phyloP scores from a whole-genome alignment of 768 basidiomycete genomes.

The Tremella yokohamensis region DNA sequence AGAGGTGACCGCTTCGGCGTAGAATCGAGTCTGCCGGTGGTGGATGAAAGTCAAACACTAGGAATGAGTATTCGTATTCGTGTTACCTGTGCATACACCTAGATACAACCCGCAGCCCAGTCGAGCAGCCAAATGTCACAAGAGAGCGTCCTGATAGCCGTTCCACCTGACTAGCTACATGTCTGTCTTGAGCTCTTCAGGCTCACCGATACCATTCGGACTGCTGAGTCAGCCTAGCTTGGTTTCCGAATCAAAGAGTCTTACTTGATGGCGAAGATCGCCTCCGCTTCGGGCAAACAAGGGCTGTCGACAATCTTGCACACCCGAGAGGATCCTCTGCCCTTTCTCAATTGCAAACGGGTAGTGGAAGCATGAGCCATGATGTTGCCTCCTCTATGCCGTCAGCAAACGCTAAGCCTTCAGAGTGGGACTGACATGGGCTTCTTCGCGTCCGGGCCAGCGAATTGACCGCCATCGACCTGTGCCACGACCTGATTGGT shows the following conservation, averaged over 20 bases:
- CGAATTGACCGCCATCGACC: slow-evolving; percentile 86
- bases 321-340: slow-evolving; percentile 81
- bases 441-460: slow-evolving; percentile 90
- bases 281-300: slow-evolving; percentile 93
- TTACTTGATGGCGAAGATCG: slow-evolving; percentile 78
- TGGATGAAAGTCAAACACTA: too few species aligned
- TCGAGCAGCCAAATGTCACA: background rate
- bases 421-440: slow-evolving; percentile 60
- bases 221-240: slow-evolving; percentile 51
- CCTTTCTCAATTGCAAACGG: slow-evolving; percentile 86
- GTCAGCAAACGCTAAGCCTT: slow-evolving; percentile 10
- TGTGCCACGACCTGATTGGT: slow-evolving; percentile 99
- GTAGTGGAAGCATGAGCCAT: slow-evolving; percentile 99
- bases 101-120: background rate
- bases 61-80: too few species aligned
- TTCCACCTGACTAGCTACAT: too few species aligned
- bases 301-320: slow-evolving; percentile 99
- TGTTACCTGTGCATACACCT: too few species aligned
- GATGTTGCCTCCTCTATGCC: slow-evolving; percentile 77
- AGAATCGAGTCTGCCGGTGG: too few species aligned
- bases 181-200: slow-evolving; percentile 61
- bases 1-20: too few species aligned
- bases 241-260: slow-evolving; percentile 13
- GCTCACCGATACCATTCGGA: slow-evolving; percentile 84
- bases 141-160: background rate